Evolutionary conservation across 2,329 filamentous ascomycete species (phyloP), one percentile per base, ranked within the genome.

Genomic region (Epichloe uncinata): DNA sequence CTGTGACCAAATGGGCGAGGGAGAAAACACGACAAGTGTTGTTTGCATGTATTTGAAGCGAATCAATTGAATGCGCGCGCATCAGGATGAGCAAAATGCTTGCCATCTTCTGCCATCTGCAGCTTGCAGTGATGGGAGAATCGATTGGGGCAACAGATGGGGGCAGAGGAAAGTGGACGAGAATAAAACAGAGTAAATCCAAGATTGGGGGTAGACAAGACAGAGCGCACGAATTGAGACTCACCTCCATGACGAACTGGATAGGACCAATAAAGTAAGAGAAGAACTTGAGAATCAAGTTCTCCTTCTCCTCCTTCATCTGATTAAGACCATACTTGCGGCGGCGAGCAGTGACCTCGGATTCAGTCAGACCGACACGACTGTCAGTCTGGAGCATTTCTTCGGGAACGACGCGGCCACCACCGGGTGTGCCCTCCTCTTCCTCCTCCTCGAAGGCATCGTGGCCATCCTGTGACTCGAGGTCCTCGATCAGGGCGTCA

Each of bases 231-330:
- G 22, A 15, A 26, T 26, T 26, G 51, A 49, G 26, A 68, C 79
- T 63, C 66, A 84, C 84, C 81, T 91, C 86, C 88, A 95, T 95
- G 65, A 95, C 88, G 69, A 91, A 91, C 66, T 94, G 88, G 57
- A 95, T 91, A 22, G 89, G 89, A 57, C 89, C 89, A 50, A 93
- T 73, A 67, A 94, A 94, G 73, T 86, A 93, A 60, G 77, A 75
- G 61, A 81, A 68, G 69, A 95, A 94, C 74, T 94, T 93, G 61
- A 93, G 75, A 53, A 90, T 69, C 52, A 89, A 62, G 62, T 90
- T 94, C 69, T 89, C 84, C 71, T 88, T 89, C 73, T 91, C 85
- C 70, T 94, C 87, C 70, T 86, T 89, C 85, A 95, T 88, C 66
- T 87, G 82, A 66, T 95, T 95, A 63, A 86, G 74, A 66, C 88